Percentiles rank a stretch among this genome's conserved stretches.
phyloP scores from a whole-genome alignment of 108 stramenopile species.

The Ochromonas danica region DNA sequence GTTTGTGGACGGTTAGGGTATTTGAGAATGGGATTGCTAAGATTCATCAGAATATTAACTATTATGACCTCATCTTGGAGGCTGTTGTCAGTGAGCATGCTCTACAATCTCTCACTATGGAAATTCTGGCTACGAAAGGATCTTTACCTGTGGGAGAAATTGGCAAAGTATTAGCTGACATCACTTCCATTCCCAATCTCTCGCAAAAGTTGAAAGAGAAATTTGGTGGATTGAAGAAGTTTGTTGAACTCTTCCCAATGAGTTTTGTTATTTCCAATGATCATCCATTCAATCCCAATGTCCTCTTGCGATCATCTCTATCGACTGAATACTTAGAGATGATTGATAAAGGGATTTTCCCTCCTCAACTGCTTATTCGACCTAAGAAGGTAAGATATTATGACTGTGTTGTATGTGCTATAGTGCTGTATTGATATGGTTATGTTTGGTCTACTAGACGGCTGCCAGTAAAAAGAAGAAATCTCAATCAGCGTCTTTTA shows the following conservation, averaged over 20 bases:
- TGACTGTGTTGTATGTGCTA: not conserved
- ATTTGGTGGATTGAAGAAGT: conserved; percentile 62
- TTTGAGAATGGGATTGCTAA: too few species aligned
- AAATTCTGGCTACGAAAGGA: conserved; percentile 52
- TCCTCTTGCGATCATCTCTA: conserved; percentile 11
- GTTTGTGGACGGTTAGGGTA: too few species aligned
- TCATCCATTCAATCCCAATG: conserved; percentile 64
- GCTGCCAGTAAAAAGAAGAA: not conserved
- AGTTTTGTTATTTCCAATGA: conserved; percentile 53
- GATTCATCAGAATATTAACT: conserved; percentile 44
- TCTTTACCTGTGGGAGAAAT: conserved; percentile 62
- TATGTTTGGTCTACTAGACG: not conserved
- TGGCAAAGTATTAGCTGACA: conserved; percentile 59
- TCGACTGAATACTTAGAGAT: conserved; percentile 7
- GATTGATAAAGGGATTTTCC: conserved; percentile 2
- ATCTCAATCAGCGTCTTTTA: too few species aligned
- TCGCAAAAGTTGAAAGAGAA: conserved; percentile 54
- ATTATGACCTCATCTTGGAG: conserved; percentile 52
- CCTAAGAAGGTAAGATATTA: not conserved
- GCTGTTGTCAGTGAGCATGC: conserved; percentile 52
- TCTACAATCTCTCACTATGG: conserved; percentile 42
- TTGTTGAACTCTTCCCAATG: conserved; percentile 55
- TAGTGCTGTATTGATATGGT: not conserved
- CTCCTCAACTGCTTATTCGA: not conserved
- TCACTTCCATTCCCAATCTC: conserved; percentile 47